Conservation (phyloP, 805 yeast species). For the Kluyveromyces dobzhanskii region DNA sequence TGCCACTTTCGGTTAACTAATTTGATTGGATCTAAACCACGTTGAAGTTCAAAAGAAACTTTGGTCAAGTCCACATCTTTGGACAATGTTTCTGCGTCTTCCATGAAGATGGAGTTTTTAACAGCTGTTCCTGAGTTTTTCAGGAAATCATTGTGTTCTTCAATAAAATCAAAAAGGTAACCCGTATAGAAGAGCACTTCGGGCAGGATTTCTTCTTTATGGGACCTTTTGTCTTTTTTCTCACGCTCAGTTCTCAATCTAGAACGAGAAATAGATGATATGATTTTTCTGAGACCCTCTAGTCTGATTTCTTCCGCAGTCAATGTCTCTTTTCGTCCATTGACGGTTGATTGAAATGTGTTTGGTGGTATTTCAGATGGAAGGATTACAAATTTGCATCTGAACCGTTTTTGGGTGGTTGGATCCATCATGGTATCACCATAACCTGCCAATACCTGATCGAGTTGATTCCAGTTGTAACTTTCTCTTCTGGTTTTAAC, state of each 20-base stretch:
- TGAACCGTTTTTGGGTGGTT: slow-evolving; percentile 44
- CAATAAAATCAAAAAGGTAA: slow-evolving; percentile 58
- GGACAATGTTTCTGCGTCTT: slow-evolving; percentile 32
- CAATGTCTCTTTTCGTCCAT: slow-evolving; percentile 49
- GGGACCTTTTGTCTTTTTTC: slow-evolving; percentile 23
- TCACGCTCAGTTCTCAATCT: slow-evolving; percentile 39
- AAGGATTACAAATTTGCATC: slow-evolving; percentile 75
- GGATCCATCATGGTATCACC: slow-evolving; percentile 57
- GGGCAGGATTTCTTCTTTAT: slow-evolving; percentile 47
- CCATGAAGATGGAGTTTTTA: slow-evolving; percentile 30
- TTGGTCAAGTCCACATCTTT: slow-evolving; percentile 42
- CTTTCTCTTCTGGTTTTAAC: slow-evolving; percentile 42
- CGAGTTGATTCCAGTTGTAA: slow-evolving; percentile 86
- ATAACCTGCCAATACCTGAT: slow-evolving; percentile 86
- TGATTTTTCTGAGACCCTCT: slow-evolving; percentile 77
- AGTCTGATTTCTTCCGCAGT: slow-evolving; percentile 80
- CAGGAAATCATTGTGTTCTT: slow-evolving; percentile 39
- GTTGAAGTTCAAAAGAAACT: slow-evolving; percentile 58
- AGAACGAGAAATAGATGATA: slow-evolving; percentile 52
- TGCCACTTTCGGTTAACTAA: slow-evolving; percentile 88
- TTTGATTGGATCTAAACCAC: slow-evolving; percentile 49
- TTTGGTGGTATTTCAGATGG: slow-evolving; percentile 66
- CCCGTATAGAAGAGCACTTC: slow-evolving; percentile 87
- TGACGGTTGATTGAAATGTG: slow-evolving; percentile 31
- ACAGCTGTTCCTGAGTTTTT: slow-evolving; percentile 26